phyloP scores from a whole-genome alignment of 2,329 filamentous ascomycete genomes.

The Talaromyces funiculosus region DNA sequence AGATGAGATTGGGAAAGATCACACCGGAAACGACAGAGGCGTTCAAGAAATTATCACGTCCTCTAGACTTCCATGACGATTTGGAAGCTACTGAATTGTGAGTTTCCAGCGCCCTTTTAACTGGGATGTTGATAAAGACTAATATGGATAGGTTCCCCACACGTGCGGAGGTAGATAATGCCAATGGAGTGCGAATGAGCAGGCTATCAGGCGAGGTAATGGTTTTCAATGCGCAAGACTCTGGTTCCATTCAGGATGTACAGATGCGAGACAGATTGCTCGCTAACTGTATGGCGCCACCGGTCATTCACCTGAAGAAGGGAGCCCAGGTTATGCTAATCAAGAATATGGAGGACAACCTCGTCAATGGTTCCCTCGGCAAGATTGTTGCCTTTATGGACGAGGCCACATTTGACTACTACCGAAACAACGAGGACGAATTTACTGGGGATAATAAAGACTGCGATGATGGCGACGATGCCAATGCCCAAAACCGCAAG shows the following conservation, averaged over 20 bases:
- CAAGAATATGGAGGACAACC: constrained; percentile 90
- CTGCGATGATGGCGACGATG: constrained; percentile 38
- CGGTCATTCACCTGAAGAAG: constrained; percentile 72
- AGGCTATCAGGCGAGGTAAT: constrained; percentile 63
- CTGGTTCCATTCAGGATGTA: constrained; percentile 62
- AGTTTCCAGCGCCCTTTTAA: constrained; percentile 20
- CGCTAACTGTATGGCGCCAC: constrained; percentile 88
- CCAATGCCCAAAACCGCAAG: constrained; percentile 43
- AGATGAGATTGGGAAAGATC: constrained; percentile 87
- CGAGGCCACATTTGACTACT: constrained; percentile 56
- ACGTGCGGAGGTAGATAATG: constrained; percentile 77
- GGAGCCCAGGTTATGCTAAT: constrained; percentile 99
- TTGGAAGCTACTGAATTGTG: constrained; percentile 79
- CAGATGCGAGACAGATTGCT: constrained; percentile 70
- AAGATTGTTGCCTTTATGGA: constrained; percentile 78
- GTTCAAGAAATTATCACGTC: constrained; percentile 69
- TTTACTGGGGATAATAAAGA: constrained; percentile 48
- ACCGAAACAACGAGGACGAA: constrained; percentile 53
- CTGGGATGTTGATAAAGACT: constrained; percentile 16
- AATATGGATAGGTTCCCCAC: constrained; percentile 67
- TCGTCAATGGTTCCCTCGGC: constrained; percentile 92
- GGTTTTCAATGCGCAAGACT: constrained; percentile 68
- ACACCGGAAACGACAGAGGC: constrained; percentile 67
- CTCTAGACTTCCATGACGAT: constrained; percentile 65
- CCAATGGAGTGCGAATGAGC: constrained; percentile 70